Base-by-base conservation (phyloP, 1,284 basidiomycete genomes). In the Microbotryum silenes-acaulis region DNA sequence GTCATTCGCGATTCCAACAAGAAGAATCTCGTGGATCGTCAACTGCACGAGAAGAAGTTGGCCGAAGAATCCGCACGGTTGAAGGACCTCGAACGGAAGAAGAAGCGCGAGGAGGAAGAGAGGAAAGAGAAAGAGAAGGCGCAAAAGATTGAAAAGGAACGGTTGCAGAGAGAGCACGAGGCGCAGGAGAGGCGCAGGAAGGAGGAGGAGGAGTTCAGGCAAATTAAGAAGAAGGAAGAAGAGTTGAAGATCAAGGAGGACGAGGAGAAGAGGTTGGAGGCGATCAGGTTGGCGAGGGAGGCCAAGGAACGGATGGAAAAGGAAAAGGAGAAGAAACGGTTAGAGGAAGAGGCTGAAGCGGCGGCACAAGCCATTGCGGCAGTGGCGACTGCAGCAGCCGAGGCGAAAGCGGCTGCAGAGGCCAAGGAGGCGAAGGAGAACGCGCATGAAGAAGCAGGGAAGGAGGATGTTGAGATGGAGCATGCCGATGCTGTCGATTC, bases 31-130 rank as follows among this genome's bases (percentile, higher is more conserved):
- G 45, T 21, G 6, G 61, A 66, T 3, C 57, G 68, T 0, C 44
- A 56, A 12, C 45, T 56, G 18, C 23, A 6, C 29, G 59, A 67
- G 31, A 54, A 57, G 33, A 37, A 45, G 20, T 27, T 45, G 9
- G 57, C 57, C 2, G 61, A 67, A 23, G 61, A 63, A 37, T 45
- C 54, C 16, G 54, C 57, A 5, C 49, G 54, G 33, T 31, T 55
- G 37, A 60, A 56, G 56, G 60, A 63, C 21, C 31, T 4, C 1
- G 64, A 68, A 44, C 47, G 57, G 4, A 57, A 58, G 48, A n/a
- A 50, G 37, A 62, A 62, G 55, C 31, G 59, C 8, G 61, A 66
- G 23, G 66, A 65, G 48, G 60, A 62, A 10, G 63, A 61, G 45
- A 47, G 44, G 18, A 44, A 44, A 14, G 60, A 59, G 29, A 29